Evolutionary conservation across 768 basidiomycete genomes (phyloP).

Genomic region (Melanogaster broomeanus): DNA sequence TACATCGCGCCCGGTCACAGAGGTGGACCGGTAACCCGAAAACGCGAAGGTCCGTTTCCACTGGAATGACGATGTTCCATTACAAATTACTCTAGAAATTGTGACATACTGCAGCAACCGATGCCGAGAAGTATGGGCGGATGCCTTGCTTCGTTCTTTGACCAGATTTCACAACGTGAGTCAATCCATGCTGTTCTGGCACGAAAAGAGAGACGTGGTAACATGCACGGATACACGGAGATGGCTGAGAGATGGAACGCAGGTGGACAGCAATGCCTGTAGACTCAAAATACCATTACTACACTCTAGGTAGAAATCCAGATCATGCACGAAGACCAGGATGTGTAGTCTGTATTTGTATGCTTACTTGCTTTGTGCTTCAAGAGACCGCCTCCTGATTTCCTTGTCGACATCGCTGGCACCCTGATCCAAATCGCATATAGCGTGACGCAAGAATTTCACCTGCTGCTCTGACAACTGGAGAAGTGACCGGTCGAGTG

Average conservation of each 20-base stretch:
- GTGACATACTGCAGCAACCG: conserved; percentile 8
- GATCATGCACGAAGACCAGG: background rate
- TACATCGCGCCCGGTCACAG: conserved; percentile 3
- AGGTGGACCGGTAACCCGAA: background rate
- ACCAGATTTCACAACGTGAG: background rate
- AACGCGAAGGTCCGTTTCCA: conserved; percentile 6
- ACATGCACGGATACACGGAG: conserved; percentile 5
- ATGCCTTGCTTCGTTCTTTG: background rate
- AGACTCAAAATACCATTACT: background rate
- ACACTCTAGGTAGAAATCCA: background rate
- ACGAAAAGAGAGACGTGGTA: conserved; percentile 1
- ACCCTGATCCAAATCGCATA: background rate
- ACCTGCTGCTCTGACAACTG: background rate
- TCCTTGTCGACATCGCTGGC: background rate
- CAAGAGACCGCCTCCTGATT: background rate
- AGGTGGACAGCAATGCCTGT: background rate
- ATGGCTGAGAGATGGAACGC: background rate
- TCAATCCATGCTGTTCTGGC: background rate
- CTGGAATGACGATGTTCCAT: background rate
- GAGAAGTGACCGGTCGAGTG: background rate
- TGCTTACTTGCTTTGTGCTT: background rate
- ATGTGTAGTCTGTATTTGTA: background rate
- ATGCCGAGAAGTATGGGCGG: conserved; percentile 2
- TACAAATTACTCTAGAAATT: background rate
- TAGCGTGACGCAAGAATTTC: conserved; percentile 2